phyloP scores from a whole-genome alignment of 169 alveolate genomes.

The Plasmodium inui region DNA sequence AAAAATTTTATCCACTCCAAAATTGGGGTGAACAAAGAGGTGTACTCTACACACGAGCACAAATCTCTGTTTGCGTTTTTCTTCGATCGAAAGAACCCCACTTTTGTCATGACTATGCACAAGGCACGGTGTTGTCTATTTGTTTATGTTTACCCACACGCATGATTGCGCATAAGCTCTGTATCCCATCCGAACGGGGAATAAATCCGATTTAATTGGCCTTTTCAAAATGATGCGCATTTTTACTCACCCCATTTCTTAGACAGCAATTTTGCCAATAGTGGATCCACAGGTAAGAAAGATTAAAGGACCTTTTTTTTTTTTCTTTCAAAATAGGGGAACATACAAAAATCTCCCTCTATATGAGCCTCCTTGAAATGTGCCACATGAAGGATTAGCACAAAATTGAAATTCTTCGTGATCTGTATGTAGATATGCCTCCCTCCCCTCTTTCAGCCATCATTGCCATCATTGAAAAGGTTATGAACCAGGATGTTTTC shows the following conservation, averaged over 20 bases:
- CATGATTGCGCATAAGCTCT: background rate
- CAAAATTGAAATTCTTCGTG: background rate
- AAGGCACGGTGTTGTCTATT: background rate
- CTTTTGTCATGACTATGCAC: background rate
- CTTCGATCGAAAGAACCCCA: background rate
- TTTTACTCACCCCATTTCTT: background rate
- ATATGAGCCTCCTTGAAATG: background rate
- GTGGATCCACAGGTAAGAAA: constrained; percentile 64
- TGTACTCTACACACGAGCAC: background rate
- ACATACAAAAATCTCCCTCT: background rate
- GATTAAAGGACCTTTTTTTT: background rate
- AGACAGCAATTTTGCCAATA: constrained; percentile 60
- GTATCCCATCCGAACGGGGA: background rate
- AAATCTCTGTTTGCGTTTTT: background rate
- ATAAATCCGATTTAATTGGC: background rate
- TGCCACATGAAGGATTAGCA: background rate
- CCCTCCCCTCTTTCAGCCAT: constrained; percentile 29
- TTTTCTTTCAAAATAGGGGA: background rate
- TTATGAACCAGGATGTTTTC: constrained; percentile 24
- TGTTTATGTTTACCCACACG: background rate
- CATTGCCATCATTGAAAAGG: constrained; percentile 67
- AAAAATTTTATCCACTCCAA: background rate
- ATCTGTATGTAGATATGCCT: background rate
- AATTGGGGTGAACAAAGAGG: background rate
- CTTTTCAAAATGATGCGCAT: background rate